Evolutionary conservation across 331 rosid genomes (phyloP), one percentile per base, ranked within the genome.

Genomic region (Malus hybrid): DNA sequence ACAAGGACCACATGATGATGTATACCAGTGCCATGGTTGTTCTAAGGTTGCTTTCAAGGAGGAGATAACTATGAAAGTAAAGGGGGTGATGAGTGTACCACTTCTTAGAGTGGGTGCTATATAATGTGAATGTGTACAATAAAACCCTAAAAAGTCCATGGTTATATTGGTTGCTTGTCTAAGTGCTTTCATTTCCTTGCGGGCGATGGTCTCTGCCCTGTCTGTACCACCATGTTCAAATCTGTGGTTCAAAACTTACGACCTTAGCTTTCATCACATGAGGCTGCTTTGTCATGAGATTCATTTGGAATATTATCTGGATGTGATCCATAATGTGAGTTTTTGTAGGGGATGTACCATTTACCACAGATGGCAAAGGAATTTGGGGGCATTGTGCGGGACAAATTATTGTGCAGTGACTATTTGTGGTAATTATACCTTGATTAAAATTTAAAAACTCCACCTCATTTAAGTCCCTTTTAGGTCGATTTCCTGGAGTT

Each of bases 11-110:
- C 98, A 80, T 72, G 57, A 24, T 34, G 67, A 39, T 39, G 46
- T 73, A 67, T 39, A 39, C 46, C 46, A 39, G 46, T 39, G 46
- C 78, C 67, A 56, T 56, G 80, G 77, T 78, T 73, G 83, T 80
- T 83, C 89, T 79, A 33, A 78, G 81, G 97, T 93, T 89, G 90
- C 92, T 93, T 87, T 93, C 93, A 88, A 76, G 75, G 78, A 79
- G 70, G 79, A 82, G 96, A 89, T 90, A 86, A 86, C 88, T 89
- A 73, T 73, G 87, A 88, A 85, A 77, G 70, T 79, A 82, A 79
- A 79, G 77, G 82, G 80, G 46, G 74, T 74, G 86, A 78, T 44
- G 80, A 84, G 68, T 76, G 77, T 80, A 69, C 80, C 83, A 75
- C 55, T 59, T 55, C 72, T 75, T 42, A 62, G 79, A 79, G 83